Base-by-base conservation (phyloP, 345 rosid genomes). In the Rhodamnia rubescens region DNA sequence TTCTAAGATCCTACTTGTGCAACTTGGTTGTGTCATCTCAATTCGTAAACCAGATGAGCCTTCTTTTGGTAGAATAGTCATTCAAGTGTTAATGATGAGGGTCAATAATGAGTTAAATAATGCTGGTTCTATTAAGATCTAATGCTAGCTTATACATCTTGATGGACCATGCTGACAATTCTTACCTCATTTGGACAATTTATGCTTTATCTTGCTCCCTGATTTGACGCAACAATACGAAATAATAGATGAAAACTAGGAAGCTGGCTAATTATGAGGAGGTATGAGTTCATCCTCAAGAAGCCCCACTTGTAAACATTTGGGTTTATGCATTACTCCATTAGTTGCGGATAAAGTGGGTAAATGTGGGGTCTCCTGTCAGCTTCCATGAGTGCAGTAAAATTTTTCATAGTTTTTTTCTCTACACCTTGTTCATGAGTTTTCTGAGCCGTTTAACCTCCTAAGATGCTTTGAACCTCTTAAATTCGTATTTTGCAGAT, bases 401-500 rank as follows among this genome's bases (percentile, higher is more conserved):
- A 32, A 54, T 0, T 3, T 32, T 69, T 69, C 24, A 16, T 16
- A 21, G 44, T 8, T 69, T 69, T 36, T 40, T 8, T 32, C 78
- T 69, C 47, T 32, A 2, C 20, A 24, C 24, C 24, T 4, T 6
- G 3, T 69, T 32, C 78, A 18, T 69, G 47, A 69, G 78, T 32
- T 69, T 69, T 18, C 44, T 69, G 44, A 4, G 78, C 24, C 32
- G 24, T 69, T 69, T 36, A 6, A 22, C 42, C 11, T 64, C 78
- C 78, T 69, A 69, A 61, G 32, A 57, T 57, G 29, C 15, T 5
- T 57, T 57, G 59, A 22, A 56, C 15, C 29, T 57, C 15, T 11
- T n/a, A 57, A 57, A 57, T 26, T 57, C 5, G 16, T 57, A 12
- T 26, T 86, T 89, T 86, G 91, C 92, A 97, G 99, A 92, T 92